phyloP scores from a whole-genome alignment of 495 filamentous ascomycete genomes.

The Mycothermus thermophilus region DNA sequence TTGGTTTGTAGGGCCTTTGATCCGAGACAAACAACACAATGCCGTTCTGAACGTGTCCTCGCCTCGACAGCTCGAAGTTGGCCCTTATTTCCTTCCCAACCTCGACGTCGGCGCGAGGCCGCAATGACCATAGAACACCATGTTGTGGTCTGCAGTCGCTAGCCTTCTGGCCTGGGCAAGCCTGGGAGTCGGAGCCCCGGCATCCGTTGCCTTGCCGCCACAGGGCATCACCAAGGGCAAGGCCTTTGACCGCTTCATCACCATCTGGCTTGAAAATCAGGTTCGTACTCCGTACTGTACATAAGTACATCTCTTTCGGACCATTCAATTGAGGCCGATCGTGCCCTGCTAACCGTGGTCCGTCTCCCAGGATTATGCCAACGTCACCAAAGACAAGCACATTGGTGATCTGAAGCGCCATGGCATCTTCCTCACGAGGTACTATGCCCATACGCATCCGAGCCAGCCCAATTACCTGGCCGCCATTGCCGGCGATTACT shows the following conservation, averaged over 20 bases:
- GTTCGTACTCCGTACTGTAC: no score
- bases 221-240: no score
- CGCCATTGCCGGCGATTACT: constrained; percentile 49
- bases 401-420: constrained; percentile 42
- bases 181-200: constrained; percentile 1
- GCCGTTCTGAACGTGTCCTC: no score
- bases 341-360: no score
- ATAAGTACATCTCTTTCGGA: no score
- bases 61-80: no score
- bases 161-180: constrained; percentile 37
- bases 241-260: constrained; percentile 51
- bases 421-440: constrained; percentile 50
- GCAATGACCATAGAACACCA: constrained; percentile 4
- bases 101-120: not conserved
- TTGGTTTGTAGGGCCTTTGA: no score
- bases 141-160: constrained; percentile 9
- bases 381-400: constrained; percentile 35
- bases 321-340: no score
- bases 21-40: no score
- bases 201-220: constrained; percentile 26
- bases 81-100: no score
- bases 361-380: constrained; percentile 49
- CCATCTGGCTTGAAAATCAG: constrained; percentile 60
- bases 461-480: constrained; percentile 37
- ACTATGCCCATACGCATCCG: constrained; percentile 46